Percentiles rank a stretch among this genome's conserved stretches.
Conservation (phyloP, 768 basidiomycete species). For the Mycena filopes region DNA sequence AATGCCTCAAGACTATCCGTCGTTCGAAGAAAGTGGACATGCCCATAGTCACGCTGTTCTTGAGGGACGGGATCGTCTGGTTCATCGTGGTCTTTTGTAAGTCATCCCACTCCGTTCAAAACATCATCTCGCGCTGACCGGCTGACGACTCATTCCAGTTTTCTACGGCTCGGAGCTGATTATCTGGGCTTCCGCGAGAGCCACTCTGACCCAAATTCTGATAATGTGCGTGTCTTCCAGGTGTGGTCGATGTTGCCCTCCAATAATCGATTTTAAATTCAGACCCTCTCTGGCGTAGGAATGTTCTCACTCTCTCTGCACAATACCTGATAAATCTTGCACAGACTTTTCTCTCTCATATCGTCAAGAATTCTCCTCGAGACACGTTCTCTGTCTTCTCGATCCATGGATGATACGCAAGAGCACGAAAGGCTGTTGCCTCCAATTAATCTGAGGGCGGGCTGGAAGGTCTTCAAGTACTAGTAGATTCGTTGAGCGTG, state of each 20-base stretch:
- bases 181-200: conserved; percentile 3
- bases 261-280: neutral
- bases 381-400: neutral
- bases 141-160: neutral
- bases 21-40: neutral
- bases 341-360: conserved; percentile 12
- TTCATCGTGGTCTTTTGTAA: conserved; percentile 17
- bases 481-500: too few relatives aligned
- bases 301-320: too few relatives aligned
- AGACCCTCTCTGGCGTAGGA: conserved; percentile 15
- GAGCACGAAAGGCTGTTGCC: conserved; percentile 7
- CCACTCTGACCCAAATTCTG: conserved; percentile 11
- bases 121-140: too few relatives aligned
- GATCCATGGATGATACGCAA: neutral
- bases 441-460: neutral
- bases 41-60: conserved; percentile 16
- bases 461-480: neutral
- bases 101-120: neutral
- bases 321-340: too few relatives aligned
- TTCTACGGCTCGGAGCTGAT: conserved; percentile 21
- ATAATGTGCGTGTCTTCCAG: conserved; percentile 21
- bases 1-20: conserved; percentile 11
- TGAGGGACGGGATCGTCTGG: conserved; percentile 20
- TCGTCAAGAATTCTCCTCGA: conserved; percentile 1
- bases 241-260: too few relatives aligned